Evolutionary conservation across 2,329 filamentous ascomycete genomes (phyloP).

Genomic region (Alternaria infectoria): DNA sequence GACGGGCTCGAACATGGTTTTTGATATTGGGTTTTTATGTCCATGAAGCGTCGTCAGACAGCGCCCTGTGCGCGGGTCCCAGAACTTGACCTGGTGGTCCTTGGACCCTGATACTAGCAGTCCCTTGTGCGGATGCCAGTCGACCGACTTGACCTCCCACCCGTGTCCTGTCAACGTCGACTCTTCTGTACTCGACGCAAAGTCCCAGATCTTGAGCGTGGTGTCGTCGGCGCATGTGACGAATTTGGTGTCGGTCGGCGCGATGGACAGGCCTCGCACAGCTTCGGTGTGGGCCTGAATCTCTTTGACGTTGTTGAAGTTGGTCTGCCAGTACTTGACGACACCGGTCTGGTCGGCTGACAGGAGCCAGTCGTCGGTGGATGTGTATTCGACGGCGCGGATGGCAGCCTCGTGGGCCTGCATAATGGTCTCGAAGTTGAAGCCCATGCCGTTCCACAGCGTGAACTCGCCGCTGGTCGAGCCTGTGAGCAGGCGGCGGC

Average conservation of each 20-base stretch:
- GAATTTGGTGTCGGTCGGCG: conserved; percentile 93
- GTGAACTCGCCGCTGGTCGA: conserved; percentile 98
- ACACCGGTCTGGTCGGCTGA: conserved; percentile 94
- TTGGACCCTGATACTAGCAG: conserved; percentile 95
- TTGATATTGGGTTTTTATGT: conserved; percentile 96
- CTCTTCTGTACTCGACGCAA: conserved; percentile 83
- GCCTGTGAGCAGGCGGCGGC: conserved; percentile 86
- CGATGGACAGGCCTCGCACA: conserved; percentile 89
- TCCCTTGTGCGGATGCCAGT: conserved; percentile 97
- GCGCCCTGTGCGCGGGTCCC: conserved; percentile 91
- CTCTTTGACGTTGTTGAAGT: conserved; percentile 98
- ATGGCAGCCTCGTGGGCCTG: conserved; percentile 93
- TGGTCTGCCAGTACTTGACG: conserved; percentile 98
- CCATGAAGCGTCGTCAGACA: conserved; percentile 94
- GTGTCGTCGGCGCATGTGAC: conserved; percentile 95
- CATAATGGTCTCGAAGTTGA: conserved; percentile 99
- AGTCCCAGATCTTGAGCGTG: conserved; percentile 94
- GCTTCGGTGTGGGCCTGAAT: conserved; percentile 90
- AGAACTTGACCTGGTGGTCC: conserved; percentile 95
- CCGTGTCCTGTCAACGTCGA: conserved; percentile 88
- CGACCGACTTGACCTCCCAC: conserved; percentile 96
- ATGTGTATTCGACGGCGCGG: conserved; percentile 82
- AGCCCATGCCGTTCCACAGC: conserved; percentile 96
- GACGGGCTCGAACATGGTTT: conserved; percentile 86
- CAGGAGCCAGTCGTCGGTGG: conserved; percentile 95